These are phyloP conservation scores for Zygotorulaspora danielsina DNA, from an alignment of 805 yeast genomes.

Conservation along the genomic window DNA sequence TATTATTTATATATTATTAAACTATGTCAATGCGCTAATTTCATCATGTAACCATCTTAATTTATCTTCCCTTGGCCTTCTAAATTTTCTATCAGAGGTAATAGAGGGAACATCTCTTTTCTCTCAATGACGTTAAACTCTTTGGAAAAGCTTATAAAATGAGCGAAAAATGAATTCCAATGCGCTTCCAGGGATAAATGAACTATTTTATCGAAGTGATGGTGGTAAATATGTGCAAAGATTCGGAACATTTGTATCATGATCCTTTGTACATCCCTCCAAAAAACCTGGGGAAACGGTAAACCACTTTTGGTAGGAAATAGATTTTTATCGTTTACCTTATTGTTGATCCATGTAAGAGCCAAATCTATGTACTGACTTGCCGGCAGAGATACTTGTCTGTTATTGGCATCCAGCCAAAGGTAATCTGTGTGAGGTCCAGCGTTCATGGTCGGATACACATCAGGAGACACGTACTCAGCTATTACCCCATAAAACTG, in stretches of 20 bases:
- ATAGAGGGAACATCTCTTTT: conserved; percentile 73
- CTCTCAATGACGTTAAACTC: conserved; percentile 80
- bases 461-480: conserved; percentile 86
- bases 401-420: conserved; percentile 81
- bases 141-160: conserved; percentile 79
- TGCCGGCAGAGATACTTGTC: conserved; percentile 85
- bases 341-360: conserved; percentile 81
- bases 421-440: conserved; percentile 88
- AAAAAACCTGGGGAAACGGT: conserved; percentile 83
- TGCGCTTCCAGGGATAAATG: conserved; percentile 93
- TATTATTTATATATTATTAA: no score
- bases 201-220: conserved; percentile 90
- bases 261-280: conserved; percentile 79
- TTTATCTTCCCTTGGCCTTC: conserved; percentile 83
- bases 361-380: conserved; percentile 89
- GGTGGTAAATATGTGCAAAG: conserved; percentile 91
- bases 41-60: no score
- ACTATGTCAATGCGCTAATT: no score
- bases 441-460: conserved; percentile 91
- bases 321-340: conserved; percentile 80
- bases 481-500: conserved; percentile 88
- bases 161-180: conserved; percentile 97
- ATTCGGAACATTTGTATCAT: conserved; percentile 90
- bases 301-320: conserved; percentile 89
- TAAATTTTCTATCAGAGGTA: conserved; percentile 69